These are phyloP conservation scores for Zea luxurians DNA, from an alignment of 176 grass and related monocot genomes.

Conservation along the genomic window DNA sequence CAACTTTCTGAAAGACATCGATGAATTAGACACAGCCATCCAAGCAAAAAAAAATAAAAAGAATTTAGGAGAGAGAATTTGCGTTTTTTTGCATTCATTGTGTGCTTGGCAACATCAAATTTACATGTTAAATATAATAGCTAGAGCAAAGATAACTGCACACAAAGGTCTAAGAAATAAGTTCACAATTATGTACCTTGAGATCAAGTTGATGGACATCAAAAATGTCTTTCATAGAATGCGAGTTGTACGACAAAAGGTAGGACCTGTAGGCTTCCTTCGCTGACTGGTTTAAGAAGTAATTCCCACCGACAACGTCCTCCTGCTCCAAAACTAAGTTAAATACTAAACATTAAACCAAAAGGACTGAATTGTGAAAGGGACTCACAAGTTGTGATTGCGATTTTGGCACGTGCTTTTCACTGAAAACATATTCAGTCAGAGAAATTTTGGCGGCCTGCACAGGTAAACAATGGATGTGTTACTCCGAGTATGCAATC, in stretches of 20 bases:
- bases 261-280: no score
- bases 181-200: no score
- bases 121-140: no score
- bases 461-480: constrained; percentile 35
- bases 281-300: constrained; percentile 46
- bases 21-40: not conserved
- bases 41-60: not conserved
- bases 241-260: no score
- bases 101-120: no score
- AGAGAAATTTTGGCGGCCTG: constrained; percentile 86
- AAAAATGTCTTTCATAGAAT: no score
- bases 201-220: no score
- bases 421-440: constrained; percentile 63
- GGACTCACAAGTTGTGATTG: constrained; percentile 68
- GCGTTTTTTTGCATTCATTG: not conserved
- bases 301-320: constrained; percentile 57
- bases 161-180: constrained; percentile 25
- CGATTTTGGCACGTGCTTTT: constrained; percentile 63
- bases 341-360: not conserved
- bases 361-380: not conserved
- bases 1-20: constrained; percentile 55
- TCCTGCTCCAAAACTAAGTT: constrained; percentile 52
- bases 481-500: not conserved
- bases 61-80: not conserved
- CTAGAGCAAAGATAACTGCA: no score